phyloP scores from a whole-genome alignment of 768 basidiomycete genomes.

The Xanthoconium stramineum region DNA sequence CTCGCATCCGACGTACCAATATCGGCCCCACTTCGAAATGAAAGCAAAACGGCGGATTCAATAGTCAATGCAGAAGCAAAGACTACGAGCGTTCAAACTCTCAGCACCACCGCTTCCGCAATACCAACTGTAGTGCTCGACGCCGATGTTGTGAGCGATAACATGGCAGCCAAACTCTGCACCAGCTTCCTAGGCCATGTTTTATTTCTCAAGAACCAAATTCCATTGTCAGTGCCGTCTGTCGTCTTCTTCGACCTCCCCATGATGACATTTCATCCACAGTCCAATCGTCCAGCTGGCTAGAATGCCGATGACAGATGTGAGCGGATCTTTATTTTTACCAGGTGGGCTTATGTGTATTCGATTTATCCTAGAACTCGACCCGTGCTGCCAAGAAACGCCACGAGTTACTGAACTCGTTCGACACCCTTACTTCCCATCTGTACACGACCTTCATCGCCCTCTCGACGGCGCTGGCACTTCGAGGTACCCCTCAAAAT shows the following conservation, averaged over 20 bases:
- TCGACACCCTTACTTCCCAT: conserved; percentile 72
- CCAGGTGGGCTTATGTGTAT: background rate
- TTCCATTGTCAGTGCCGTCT: conserved; percentile 63
- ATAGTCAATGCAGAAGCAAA: background rate
- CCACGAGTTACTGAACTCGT: conserved; percentile 58
- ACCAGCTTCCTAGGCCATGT: conserved; percentile 64
- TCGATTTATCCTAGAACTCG: conserved; percentile 32
- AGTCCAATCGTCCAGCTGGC: conserved; percentile 68
- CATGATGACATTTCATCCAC: background rate
- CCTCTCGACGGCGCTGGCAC: conserved; percentile 64
- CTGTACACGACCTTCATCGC: conserved; percentile 71
- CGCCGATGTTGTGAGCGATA: conserved; percentile 48
- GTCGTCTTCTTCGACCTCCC: background rate
- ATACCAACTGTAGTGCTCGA: conserved; percentile 49
- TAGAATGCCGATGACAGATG: conserved; percentile 49
- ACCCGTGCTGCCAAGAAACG: conserved; percentile 56
- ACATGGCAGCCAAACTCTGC: conserved; percentile 62
- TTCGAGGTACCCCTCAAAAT: conserved; percentile 11
- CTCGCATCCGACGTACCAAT: too few species aligned
- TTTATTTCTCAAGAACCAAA: conserved; percentile 73
- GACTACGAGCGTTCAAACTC: background rate
- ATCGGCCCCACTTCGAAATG: background rate
- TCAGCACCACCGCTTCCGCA: conserved; percentile 3
- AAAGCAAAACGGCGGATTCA: background rate
- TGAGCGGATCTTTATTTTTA: conserved; percentile 19